Evolutionary conservation across 768 basidiomycete species (phyloP), one percentile per base, ranked within the genome.

Genomic region (Tremella mesenterica): DNA sequence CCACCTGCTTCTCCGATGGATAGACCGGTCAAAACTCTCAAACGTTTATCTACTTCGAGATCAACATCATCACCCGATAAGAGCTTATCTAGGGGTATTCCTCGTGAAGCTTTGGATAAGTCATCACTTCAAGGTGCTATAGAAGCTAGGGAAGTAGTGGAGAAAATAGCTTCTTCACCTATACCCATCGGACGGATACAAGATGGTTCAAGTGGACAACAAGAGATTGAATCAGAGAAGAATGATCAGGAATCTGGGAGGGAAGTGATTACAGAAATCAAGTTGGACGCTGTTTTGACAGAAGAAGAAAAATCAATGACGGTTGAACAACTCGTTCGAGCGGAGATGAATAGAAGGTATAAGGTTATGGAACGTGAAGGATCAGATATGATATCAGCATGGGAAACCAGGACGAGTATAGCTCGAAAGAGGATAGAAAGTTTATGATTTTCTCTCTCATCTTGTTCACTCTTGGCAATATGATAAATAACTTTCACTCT

Each of bases 291-390:
- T 33, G 43, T 21, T 21, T 75, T 86, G 34, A 81, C 78, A 5
- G 84, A 84, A 41, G 80, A 80, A 18, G 85, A 90, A 67, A 76
- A 83, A 54, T 74, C 77, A 18, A 84, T 90, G 85, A 85, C 86
- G 0, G 78, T 91, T 44, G 88, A 90, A 64, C 81, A 90, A 64
- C 86, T 86, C 81, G 82, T 89, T 53, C 77, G 83, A 50, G 80
- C 81, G 59, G 86, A 89, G 73, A 85, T 87, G 69, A 78, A 78
- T 58, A 71, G 80, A 43, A 79, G 87, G 71, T 82, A 80, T 59
- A 81, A 83, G 58, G 80, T 77, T 53, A 77, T 84, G 64, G 70
- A 76, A 71, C 61, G 62, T 43, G 80, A 83, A 54, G 83, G 79
- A 3, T 77, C 77, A 60, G 72, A 72, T 56, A 75, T 77, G 67